phyloP scores from a whole-genome alignment of 257 asterid species.

The Plantago ovata region DNA sequence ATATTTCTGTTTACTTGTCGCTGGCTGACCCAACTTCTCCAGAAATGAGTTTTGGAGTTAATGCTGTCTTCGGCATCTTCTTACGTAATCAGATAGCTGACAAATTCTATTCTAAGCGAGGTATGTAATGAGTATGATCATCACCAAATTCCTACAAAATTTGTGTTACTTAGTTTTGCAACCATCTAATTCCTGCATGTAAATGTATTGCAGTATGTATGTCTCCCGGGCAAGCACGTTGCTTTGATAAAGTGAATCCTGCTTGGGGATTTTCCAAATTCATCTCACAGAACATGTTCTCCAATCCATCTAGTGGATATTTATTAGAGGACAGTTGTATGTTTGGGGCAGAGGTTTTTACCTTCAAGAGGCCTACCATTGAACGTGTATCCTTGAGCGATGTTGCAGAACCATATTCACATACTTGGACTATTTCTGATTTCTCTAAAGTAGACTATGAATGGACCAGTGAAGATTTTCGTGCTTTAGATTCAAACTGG shows the following conservation, averaged over 20 bases:
- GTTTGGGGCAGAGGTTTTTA: constrained; percentile 15
- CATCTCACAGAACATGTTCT: constrained; percentile 6
- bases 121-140: neutral
- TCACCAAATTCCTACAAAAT: neutral
- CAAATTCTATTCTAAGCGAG: constrained; percentile 10
- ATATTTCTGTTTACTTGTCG: constrained; percentile 12
- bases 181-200: too few relatives aligned
- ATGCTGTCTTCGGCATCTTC: constrained; percentile 8
- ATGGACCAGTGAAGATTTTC: neutral
- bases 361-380: neutral
- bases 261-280: constrained; percentile 21
- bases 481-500: neutral
- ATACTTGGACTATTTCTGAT: neutral
- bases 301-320: constrained; percentile 15
- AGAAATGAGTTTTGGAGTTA: neutral
- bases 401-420: neutral
- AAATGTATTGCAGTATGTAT: too few relatives aligned
- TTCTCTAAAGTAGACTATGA: neutral
- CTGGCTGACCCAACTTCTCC: constrained; percentile 7
- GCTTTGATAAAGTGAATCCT: constrained; percentile 8
- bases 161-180: too few relatives aligned
- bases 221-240: constrained; percentile 4
- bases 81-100: constrained; percentile 7
- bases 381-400: constrained; percentile 7
- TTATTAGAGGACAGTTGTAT: constrained; percentile 15